Evolutionary conservation across 176 grass and related monocot genomes (phyloP).

Genomic region (Rhynchospora breviuscula): DNA sequence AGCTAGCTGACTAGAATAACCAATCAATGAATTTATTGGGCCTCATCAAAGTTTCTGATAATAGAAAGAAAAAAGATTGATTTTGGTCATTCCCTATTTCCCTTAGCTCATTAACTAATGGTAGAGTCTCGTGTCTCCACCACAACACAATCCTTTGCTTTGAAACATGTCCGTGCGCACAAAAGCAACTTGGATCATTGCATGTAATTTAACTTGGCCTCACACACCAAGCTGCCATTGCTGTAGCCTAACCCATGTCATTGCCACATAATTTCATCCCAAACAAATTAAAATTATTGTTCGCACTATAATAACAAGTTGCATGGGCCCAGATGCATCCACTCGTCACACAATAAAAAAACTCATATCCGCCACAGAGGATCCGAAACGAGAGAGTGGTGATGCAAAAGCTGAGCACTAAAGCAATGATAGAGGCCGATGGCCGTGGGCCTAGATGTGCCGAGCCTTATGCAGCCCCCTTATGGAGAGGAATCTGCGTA

Average conservation of each 20-base stretch:
- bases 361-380: neutral
- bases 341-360: neutral
- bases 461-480: constrained; percentile 9
- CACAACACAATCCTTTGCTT: neutral
- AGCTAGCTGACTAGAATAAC: neutral
- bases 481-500: constrained; percentile 26
- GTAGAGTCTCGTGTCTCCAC: no score
- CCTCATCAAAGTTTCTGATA: neutral
- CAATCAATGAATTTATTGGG: neutral
- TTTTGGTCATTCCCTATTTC: no score
- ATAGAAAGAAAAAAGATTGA: neutral
- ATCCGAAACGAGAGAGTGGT: neutral
- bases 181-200: no score
- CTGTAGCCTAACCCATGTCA: neutral
- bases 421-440: constrained; percentile 9
- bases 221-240: no score
- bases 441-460: constrained; percentile 7
- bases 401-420: neutral
- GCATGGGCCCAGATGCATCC: neutral
- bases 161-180: neutral
- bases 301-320: neutral
- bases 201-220: no score
- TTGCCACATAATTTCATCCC: neutral
- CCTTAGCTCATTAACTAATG: no score
- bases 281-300: neutral